phyloP scores from a whole-genome alignment of 2,329 filamentous ascomycete genomes.

The Fusarium sp. region DNA sequence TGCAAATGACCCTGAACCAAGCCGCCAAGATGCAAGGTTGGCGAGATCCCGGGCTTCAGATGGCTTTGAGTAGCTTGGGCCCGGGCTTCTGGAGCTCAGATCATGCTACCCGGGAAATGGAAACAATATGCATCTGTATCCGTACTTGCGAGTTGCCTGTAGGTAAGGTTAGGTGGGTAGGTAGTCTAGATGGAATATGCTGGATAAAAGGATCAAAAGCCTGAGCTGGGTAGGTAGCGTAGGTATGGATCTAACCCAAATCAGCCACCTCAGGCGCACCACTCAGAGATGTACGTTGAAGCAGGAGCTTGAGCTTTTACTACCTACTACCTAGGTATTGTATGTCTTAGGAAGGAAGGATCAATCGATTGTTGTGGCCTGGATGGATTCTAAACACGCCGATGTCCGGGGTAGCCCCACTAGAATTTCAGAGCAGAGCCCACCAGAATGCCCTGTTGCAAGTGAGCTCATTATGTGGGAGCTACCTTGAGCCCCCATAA shows the following conservation, averaged over 20 bases:
- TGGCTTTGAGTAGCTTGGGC: slow-evolving; percentile 3
- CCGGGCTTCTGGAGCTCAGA: slow-evolving; percentile 26
- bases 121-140: not conserved
- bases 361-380: not conserved
- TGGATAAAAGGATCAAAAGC: slow-evolving; percentile 42
- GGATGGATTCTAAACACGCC: slow-evolving; percentile 33
- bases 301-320: not conserved
- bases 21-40: not conserved
- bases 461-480: slow-evolving; percentile 37
- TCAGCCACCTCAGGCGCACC: slow-evolving; percentile 43
- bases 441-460: slow-evolving; percentile 28
- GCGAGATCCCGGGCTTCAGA: slow-evolving; percentile 11
- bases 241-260: not conserved
- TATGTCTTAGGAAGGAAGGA: not conserved
- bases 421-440: slow-evolving; percentile 25
- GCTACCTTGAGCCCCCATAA: slow-evolving; percentile 23
- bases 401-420: slow-evolving; percentile 48
- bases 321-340: not conserved
- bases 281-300: slow-evolving; percentile 35
- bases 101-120: slow-evolving; percentile 11
- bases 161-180: not conserved
- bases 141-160: not conserved
- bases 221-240: slow-evolving; percentile 8
- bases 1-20: slow-evolving; percentile 1
- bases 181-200: not conserved